phyloP scores from a whole-genome alignment of 257 asterid species.

The Petunia axillaris region DNA sequence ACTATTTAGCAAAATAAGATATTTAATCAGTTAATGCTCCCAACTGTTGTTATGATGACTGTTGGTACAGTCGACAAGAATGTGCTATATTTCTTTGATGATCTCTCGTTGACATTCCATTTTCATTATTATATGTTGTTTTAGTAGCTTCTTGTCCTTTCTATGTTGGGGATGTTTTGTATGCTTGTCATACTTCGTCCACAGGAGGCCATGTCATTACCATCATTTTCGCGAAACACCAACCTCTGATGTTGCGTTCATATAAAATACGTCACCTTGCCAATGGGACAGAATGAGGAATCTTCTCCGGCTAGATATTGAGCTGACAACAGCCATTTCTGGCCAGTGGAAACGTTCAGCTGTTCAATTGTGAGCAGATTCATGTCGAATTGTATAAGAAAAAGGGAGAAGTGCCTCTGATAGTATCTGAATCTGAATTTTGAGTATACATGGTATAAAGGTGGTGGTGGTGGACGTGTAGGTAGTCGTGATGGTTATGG shows the following conservation, averaged over 20 bases:
- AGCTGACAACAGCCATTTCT: background rate
- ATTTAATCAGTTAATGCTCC: conserved; percentile 67
- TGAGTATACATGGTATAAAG: background rate
- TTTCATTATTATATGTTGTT: conserved; percentile 81
- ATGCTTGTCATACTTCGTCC: conserved; percentile 88
- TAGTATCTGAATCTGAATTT: conserved; percentile 1
- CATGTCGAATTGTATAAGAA: conserved; percentile 7
- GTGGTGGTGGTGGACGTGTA: no score
- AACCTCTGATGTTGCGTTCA: conserved; percentile 54
- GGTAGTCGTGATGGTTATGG: no score
- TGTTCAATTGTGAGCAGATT: background rate
- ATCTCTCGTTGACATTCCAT: conserved; percentile 93
- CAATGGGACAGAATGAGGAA: conserved; percentile 7
- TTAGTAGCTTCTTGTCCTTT: conserved; percentile 94
- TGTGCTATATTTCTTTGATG: conserved; percentile 86
- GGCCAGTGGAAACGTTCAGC: background rate
- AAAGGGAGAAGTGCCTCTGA: background rate
- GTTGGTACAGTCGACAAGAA: conserved; percentile 91
- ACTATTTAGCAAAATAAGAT: conserved; percentile 71
- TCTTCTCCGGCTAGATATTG: background rate
- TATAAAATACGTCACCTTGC: background rate
- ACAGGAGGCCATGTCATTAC: conserved; percentile 91
- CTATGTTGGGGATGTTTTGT: conserved; percentile 96
- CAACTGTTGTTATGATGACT: conserved; percentile 84
- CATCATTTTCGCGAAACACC: conserved; percentile 91